These are phyloP conservation scores for Pleurotus eryngii DNA, from an alignment of 768 basidiomycete genomes.

Conservation along the genomic window DNA sequence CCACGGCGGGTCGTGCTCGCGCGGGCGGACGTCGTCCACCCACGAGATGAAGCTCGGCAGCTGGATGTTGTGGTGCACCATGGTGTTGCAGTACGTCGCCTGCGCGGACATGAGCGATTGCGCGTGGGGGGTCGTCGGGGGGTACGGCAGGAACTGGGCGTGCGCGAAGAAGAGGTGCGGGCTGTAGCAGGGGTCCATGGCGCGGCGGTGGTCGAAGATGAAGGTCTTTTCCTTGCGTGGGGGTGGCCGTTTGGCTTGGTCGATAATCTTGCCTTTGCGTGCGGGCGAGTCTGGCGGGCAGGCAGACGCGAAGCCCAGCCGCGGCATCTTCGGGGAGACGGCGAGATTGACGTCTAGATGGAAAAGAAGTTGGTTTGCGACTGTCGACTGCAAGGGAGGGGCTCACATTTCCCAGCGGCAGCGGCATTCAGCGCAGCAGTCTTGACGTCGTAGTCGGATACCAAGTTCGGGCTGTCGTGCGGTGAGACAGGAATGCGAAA, in stretches of 20 bases:
- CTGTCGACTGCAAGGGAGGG: neutral
- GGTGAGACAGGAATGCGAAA: conserved; percentile 53
- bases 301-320: conserved; percentile 26
- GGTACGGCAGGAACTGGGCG: conserved; percentile 41
- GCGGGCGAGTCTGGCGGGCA: conserved; percentile 27
- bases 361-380: neutral
- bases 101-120: conserved; percentile 32
- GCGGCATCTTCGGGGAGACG: conserved; percentile 11
- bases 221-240: conserved; percentile 29
- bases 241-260: conserved; percentile 18
- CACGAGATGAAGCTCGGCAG: conserved; percentile 38
- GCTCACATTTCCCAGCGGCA: conserved; percentile 32
- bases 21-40: conserved; percentile 27
- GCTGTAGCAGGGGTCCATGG: conserved; percentile 43
- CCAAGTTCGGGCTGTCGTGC: conserved; percentile 43
- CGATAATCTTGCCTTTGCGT: conserved; percentile 21
- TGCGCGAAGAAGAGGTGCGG: conserved; percentile 36
- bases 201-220: conserved; percentile 37
- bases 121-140: conserved; percentile 30
- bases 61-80: conserved; percentile 46
- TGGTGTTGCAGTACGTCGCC: conserved; percentile 42
- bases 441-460: conserved; percentile 33
- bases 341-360: conserved; percentile 18
- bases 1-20: conserved; percentile 55
- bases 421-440: conserved; percentile 33